A percentile compares a stretch with the other conserved stretches of the same genome.
Evolutionary conservation across 2,329 filamentous ascomycete species (phyloP).

Genomic region (Volutella citrinella): DNA sequence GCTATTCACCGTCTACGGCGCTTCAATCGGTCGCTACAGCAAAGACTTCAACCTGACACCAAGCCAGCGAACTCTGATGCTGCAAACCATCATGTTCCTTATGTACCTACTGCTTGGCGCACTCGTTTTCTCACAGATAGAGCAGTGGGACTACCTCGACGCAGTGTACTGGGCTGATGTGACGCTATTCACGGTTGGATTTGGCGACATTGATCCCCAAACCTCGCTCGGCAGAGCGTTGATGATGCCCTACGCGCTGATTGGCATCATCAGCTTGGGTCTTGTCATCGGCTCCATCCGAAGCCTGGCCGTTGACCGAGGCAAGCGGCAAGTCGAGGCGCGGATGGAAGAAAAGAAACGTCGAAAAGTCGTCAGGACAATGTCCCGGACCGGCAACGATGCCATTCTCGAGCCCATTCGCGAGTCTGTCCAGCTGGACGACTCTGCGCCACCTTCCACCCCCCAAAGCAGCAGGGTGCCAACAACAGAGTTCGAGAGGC

Average conservation of each 20-base stretch:
- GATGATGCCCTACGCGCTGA: constrained; percentile 77
- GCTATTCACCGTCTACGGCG: constrained; percentile 76
- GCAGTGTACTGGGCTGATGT: constrained; percentile 78
- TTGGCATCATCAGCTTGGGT: constrained; percentile 82
- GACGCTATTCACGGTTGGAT: constrained; percentile 62
- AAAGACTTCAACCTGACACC: constrained; percentile 76
- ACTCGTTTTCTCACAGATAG: constrained; percentile 68
- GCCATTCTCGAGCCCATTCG: constrained; percentile 49
- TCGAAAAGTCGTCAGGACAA: constrained; percentile 41
- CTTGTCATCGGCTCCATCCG: constrained; percentile 79
- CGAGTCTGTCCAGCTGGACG: constrained; percentile 3
- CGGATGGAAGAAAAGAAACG: constrained; percentile 60
- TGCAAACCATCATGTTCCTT: constrained; percentile 85
- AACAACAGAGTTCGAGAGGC: constrained; percentile 52
- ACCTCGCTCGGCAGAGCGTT: constrained; percentile 63
- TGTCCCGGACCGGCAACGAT: constrained; percentile 44
- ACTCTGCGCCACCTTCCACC: constrained; percentile 7
- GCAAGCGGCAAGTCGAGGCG: constrained; percentile 50
- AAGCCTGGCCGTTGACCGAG: constrained; percentile 59
- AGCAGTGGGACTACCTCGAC: constrained; percentile 75
- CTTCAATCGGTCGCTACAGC: constrained; percentile 65
- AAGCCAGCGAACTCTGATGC: constrained; percentile 81
- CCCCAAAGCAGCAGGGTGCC: constrained; percentile 12
- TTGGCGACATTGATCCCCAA: constrained; percentile 51
- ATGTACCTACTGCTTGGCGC: constrained; percentile 78